Conservation (phyloP, 2,329 filamentous ascomycete species). For the Colletotrichum shisoi region DNA sequence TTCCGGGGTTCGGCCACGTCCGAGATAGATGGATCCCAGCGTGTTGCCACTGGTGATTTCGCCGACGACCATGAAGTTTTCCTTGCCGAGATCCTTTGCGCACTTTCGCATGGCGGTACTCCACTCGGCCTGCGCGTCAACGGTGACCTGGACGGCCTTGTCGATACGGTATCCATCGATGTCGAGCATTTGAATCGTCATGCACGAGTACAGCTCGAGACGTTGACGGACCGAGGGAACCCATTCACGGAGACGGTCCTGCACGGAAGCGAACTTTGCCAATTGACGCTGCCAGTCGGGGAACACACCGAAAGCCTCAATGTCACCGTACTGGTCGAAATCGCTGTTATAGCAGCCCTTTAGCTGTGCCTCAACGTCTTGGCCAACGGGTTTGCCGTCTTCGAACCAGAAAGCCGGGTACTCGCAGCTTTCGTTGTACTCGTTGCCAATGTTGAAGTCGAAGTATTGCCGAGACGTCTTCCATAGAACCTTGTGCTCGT, state of each 20-base stretch:
- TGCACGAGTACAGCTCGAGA: slow-evolving; percentile 68
- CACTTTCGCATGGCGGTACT: slow-evolving; percentile 65
- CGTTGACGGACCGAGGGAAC: slow-evolving; percentile 63
- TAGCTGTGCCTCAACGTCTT: slow-evolving; percentile 56
- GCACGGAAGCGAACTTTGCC: slow-evolving; percentile 71
- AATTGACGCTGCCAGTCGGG: slow-evolving; percentile 70
- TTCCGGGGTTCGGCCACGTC: slow-evolving; percentile 62
- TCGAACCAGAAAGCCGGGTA: slow-evolving; percentile 71
- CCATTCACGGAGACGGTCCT: slow-evolving; percentile 73
- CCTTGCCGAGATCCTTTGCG: slow-evolving; percentile 63
- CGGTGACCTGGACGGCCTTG: slow-evolving; percentile 70
- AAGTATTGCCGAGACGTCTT: slow-evolving; percentile 63
- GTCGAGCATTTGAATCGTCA: slow-evolving; percentile 68
- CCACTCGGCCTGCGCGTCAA: slow-evolving; percentile 67
- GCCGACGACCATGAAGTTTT: slow-evolving; percentile 70
- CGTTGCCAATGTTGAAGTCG: slow-evolving; percentile 65
- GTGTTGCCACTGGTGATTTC: slow-evolving; percentile 70
- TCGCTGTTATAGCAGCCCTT: slow-evolving; percentile 68
- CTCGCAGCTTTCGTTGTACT: slow-evolving; percentile 60
- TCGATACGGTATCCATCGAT: slow-evolving; percentile 73
- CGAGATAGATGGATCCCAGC: slow-evolving; percentile 68
- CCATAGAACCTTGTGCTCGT: slow-evolving; percentile 66
- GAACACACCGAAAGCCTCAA: slow-evolving; percentile 69
- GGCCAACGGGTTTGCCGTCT: slow-evolving; percentile 59
- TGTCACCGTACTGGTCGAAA: slow-evolving; percentile 70